These are phyloP conservation scores for Xerocomus potaroensis DNA, from an alignment of 768 basidiomycete species.

Conservation along the genomic window DNA sequence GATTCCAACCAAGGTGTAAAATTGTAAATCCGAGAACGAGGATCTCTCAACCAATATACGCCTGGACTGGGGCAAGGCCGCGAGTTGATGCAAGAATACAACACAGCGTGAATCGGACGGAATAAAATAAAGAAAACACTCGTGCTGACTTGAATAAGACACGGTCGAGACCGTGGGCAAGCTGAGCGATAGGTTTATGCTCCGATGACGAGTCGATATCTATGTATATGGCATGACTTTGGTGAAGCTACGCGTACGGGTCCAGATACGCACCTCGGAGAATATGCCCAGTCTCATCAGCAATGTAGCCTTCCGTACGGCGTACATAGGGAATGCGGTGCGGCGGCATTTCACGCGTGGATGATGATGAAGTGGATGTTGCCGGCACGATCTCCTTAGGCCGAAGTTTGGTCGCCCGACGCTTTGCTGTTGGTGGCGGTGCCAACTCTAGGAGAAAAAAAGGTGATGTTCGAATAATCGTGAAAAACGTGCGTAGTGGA, in stretches of 20 bases:
- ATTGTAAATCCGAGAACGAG: constrained; percentile 81
- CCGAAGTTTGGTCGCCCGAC: constrained; percentile 1
- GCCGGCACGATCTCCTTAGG: neutral
- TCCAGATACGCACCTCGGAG: constrained; percentile 15
- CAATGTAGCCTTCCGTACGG: constrained; percentile 24
- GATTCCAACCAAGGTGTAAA: constrained; percentile 67
- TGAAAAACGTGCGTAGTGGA: neutral
- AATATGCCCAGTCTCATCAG: constrained; percentile 5
- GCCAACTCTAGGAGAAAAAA: constrained; percentile 7
- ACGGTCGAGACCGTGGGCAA: constrained; percentile 64
- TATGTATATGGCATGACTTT: constrained; percentile 26
- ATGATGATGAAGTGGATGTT: constrained; percentile 1
- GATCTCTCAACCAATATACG: constrained; percentile 86
- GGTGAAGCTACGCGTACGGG: no score
- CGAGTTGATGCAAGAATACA: neutral
- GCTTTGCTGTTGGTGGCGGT: constrained; percentile 6
- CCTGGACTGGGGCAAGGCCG: constrained; percentile 55
- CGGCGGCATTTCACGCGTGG: constrained; percentile 14
- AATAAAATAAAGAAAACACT: no score
- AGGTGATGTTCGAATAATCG: neutral
- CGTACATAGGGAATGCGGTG: constrained; percentile 25
- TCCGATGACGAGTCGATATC: constrained; percentile 41
- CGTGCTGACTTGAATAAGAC: constrained; percentile 78
- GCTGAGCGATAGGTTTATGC: constrained; percentile 54
- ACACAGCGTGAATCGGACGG: neutral